A percentile compares a stretch with the other conserved stretches of the same genome.
Conservation (phyloP, 345 rosid genomes). For the Aethionema arabicum region DNA sequence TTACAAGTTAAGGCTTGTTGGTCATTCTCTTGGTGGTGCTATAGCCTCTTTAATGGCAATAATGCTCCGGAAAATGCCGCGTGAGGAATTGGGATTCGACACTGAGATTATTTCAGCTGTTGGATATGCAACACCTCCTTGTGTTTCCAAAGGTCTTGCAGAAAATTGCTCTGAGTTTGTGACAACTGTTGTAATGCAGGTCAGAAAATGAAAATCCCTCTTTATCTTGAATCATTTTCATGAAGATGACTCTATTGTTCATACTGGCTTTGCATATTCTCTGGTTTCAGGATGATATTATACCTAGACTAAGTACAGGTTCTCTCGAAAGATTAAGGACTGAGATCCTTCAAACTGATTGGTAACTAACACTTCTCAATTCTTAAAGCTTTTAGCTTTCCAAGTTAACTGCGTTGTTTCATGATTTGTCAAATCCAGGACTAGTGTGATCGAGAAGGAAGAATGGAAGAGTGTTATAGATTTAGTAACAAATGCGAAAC, state of each 20-base stretch:
- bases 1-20: conserved; percentile 87
- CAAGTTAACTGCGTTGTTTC: neutral
- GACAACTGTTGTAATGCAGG: conserved; percentile 90
- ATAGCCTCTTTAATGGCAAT: conserved; percentile 77
- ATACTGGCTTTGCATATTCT: neutral
- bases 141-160: conserved; percentile 85
- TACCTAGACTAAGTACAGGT: conserved; percentile 76
- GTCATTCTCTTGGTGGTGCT: conserved; percentile 97
- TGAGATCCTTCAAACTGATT: conserved; percentile 88
- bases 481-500: conserved; percentile 80
- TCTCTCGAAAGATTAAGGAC: conserved; percentile 72
- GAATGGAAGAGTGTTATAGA: conserved; percentile 79
- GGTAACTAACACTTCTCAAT: conserved; percentile 50
- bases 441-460: conserved; percentile 70
- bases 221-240: conserved; percentile 1
- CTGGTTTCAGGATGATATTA: conserved; percentile 68
- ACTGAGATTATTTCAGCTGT: conserved; percentile 76
- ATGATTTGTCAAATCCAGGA: conserved; percentile 49
- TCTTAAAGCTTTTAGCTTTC: conserved; percentile 1
- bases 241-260: conserved; percentile 11
- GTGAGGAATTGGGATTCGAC: conserved; percentile 73
- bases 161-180: conserved; percentile 90
- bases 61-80: conserved; percentile 71
- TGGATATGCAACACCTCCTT: conserved; percentile 91
- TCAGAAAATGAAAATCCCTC: conserved; percentile 34